phyloP scores from a whole-genome alignment of 2,329 filamentous ascomycete genomes.

The Cadophora malorum region DNA sequence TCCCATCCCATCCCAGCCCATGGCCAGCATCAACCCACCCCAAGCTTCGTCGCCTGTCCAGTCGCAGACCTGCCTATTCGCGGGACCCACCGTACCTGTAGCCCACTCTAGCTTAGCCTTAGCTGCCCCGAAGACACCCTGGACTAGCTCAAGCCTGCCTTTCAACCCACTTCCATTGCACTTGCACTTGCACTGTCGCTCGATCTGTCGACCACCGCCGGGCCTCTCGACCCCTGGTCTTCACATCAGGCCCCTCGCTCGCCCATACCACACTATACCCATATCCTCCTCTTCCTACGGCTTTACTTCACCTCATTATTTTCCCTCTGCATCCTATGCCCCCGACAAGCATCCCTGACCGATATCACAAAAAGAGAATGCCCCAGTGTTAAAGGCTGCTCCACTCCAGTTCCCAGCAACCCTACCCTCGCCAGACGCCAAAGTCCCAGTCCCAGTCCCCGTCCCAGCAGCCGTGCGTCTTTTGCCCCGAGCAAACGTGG shows the following conservation, averaged over 20 bases:
- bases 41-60: neutral
- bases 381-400: constrained; percentile 5
- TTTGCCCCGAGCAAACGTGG: constrained; percentile 7
- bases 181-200: neutral
- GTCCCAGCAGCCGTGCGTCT: constrained; percentile 15
- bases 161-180: neutral
- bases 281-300: neutral
- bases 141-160: neutral
- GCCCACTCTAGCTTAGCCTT: constrained; percentile 5
- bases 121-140: constrained; percentile 16
- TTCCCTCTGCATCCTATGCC: neutral
- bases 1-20: neutral
- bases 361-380: constrained; percentile 1
- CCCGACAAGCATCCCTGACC: constrained; percentile 10
- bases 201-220: constrained; percentile 10
- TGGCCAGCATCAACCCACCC: neutral
- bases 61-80: neutral
- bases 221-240: neutral
- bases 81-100: neutral
- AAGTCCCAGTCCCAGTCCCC: neutral
- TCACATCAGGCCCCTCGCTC: neutral
- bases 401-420: neutral
- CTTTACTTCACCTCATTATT: neutral
- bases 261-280: too few species aligned
- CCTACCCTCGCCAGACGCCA: neutral